Evolutionary conservation across 306 rosid species (phyloP).

Genomic region (Quercus rubra): DNA sequence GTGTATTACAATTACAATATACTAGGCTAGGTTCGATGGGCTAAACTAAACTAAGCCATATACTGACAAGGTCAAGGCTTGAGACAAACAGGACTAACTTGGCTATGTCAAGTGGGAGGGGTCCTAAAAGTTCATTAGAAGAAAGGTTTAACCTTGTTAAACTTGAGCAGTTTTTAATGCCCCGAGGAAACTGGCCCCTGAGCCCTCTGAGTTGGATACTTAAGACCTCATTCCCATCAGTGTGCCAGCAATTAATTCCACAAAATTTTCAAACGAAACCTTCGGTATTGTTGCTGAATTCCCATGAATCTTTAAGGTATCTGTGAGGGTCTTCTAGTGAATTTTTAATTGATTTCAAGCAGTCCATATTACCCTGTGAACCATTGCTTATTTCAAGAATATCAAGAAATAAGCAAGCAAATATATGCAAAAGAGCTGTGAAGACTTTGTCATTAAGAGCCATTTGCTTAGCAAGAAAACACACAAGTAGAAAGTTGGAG

Average conservation of each 20-base stretch:
- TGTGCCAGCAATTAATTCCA: conserved; percentile 38
- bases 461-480: too few species aligned
- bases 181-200: conserved; percentile 60
- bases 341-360: conserved; percentile 30
- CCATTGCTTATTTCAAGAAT: conserved; percentile 40
- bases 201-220: conserved; percentile 57
- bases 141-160: conserved; percentile 78
- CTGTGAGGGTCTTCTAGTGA: too few species aligned
- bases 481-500: too few species aligned
- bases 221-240: conserved; percentile 62
- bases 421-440: too few species aligned
- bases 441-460: too few species aligned
- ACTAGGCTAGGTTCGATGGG: too few species aligned
- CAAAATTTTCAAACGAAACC: conserved; percentile 48
- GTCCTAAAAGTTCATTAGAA: conserved; percentile 47
- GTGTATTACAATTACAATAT: too few species aligned
- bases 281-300: too few species aligned
- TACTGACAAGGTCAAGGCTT: conserved; percentile 40
- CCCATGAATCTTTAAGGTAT: too few species aligned
- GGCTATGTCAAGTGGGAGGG: conserved; percentile 45
- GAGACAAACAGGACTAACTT: background rate
- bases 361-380: conserved; percentile 42
- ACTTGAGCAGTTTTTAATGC: conserved; percentile 52
- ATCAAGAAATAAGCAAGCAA: conserved; percentile 30
- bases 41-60: too few species aligned